Evolutionary conservation across 495 filamentous ascomycete species (phyloP).

Genomic region (Hypoxylon lienhwacheense): DNA sequence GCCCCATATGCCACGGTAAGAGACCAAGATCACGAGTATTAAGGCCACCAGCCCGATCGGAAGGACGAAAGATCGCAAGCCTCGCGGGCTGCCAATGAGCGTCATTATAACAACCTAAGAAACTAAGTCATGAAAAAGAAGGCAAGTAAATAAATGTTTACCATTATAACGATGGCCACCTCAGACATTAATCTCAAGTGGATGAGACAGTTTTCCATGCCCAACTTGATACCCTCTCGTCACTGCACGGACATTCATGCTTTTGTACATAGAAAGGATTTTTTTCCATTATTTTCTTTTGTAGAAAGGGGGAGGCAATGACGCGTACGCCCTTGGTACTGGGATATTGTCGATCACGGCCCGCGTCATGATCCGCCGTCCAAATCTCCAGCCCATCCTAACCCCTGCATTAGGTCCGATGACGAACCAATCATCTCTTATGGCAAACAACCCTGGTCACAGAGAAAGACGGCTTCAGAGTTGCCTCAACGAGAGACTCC

Average conservation of each 20-base stretch:
- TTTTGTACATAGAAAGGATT: neutral
- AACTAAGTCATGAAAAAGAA: conserved; percentile 10
- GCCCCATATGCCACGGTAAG: conserved; percentile 21
- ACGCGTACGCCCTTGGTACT: conserved; percentile 10
- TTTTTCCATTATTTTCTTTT: neutral
- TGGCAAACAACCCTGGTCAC: neutral
- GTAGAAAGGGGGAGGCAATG: conserved; percentile 7
- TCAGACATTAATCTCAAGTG: neutral
- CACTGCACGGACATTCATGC: neutral
- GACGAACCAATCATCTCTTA: neutral
- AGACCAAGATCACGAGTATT: conserved; percentile 29
- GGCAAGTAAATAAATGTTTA: conserved; percentile 7
- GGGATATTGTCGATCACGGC: conserved; percentile 7
- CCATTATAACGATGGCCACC: conserved; percentile 13
- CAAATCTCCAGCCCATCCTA: neutral
- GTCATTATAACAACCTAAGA: conserved; percentile 17
- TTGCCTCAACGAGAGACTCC: neutral
- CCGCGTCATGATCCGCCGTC: conserved; percentile 23
- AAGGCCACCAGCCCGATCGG: conserved; percentile 27
- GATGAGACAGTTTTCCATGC: neutral
- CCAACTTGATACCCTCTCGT: neutral
- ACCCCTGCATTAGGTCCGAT: conserved; percentile 16
- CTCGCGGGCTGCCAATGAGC: conserved; percentile 32
- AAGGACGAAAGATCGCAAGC: conserved; percentile 32
- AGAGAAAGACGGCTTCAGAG: neutral